phyloP scores from a whole-genome alignment of 2,329 filamentous ascomycete species.

The Verticillium isaacii region DNA sequence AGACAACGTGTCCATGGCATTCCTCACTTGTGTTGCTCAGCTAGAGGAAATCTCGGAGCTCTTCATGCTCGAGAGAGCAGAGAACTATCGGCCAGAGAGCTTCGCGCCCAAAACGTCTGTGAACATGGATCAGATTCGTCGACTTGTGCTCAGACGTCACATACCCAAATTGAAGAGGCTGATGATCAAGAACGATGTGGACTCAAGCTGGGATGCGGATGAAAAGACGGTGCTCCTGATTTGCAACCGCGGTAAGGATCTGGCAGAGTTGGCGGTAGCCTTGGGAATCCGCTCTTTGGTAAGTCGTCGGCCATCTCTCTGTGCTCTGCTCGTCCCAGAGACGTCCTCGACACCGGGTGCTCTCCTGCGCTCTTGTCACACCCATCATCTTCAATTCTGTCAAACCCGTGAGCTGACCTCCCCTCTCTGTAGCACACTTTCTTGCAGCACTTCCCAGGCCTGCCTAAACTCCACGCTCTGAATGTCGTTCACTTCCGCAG shows the following conservation, averaged over 20 bases:
- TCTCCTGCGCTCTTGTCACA: background rate
- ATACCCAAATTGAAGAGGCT: slow-evolving; percentile 47
- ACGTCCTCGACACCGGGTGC: too few relatives aligned
- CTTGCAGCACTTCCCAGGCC: slow-evolving; percentile 45
- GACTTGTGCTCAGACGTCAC: slow-evolving; percentile 53
- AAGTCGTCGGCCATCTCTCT: slow-evolving; percentile 21
- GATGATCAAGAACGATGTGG: slow-evolving; percentile 55
- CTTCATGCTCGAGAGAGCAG: slow-evolving; percentile 51
- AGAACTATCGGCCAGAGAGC: slow-evolving; percentile 47
- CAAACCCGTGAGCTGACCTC: background rate
- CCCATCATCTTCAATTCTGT: background rate
- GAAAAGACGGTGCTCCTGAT: slow-evolving; percentile 50
- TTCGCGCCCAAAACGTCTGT: slow-evolving; percentile 45
- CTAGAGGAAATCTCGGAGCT: slow-evolving; percentile 52
- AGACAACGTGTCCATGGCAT: slow-evolving; percentile 53
- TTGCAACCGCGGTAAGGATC: slow-evolving; percentile 39
- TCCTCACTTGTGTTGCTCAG: slow-evolving; percentile 49
- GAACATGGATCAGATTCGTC: slow-evolving; percentile 54
- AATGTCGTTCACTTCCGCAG: slow-evolving; percentile 51
- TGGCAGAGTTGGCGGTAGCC: slow-evolving; percentile 52
- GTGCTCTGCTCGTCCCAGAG: background rate
- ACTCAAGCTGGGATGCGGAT: slow-evolving; percentile 52
- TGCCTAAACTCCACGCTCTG: slow-evolving; percentile 47
- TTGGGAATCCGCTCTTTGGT: slow-evolving; percentile 52
- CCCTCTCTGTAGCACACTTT: slow-evolving; percentile 43